Evolutionary conservation across 202 grass and related monocot genomes (phyloP).

Genomic region (Elaeis oleifera): DNA sequence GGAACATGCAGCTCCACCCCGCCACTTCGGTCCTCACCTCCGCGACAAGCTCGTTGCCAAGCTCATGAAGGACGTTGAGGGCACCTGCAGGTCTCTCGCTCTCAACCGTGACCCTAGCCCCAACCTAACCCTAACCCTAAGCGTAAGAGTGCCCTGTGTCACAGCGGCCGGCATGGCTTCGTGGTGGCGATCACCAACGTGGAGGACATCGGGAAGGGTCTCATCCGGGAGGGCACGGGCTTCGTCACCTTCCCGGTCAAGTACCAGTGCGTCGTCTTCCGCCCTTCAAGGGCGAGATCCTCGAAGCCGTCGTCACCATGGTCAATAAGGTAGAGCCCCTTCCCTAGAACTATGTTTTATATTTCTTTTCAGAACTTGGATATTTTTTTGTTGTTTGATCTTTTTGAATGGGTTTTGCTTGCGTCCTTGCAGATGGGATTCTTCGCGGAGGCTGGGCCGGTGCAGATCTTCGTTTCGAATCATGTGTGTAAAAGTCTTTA

Average conservation of each 20-base stretch:
- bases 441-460: conserved; percentile 88
- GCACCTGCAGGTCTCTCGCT: conserved; percentile 60
- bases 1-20: conserved; percentile 98
- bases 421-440: conserved; percentile 77
- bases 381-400: background rate
- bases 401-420: background rate
- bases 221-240: conserved; percentile 87
- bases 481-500: conserved; percentile 52
- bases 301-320: conserved; percentile 97
- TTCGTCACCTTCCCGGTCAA: conserved; percentile 96
- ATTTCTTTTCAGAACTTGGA: too few species aligned
- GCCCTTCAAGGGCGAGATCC: conserved; percentile 94
- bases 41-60: conserved; percentile 90
- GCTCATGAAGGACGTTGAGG: conserved; percentile 99
- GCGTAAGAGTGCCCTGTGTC: background rate
- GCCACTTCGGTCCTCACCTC: conserved; percentile 89
- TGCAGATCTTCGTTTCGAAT: conserved; percentile 96
- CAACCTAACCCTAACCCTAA: background rate
- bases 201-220: conserved; percentile 95
- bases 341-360: background rate
- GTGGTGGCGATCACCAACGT: conserved; percentile 93
- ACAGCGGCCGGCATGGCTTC: conserved; percentile 86
- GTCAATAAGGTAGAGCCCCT: conserved; percentile 63
- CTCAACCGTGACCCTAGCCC: background rate
- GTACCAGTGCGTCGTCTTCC: conserved; percentile 95